Evolutionary conservation across 805 yeast genomes (phyloP), one percentile per base, ranked within the genome.

Genomic region (Yarrowia phangngaensis): DNA sequence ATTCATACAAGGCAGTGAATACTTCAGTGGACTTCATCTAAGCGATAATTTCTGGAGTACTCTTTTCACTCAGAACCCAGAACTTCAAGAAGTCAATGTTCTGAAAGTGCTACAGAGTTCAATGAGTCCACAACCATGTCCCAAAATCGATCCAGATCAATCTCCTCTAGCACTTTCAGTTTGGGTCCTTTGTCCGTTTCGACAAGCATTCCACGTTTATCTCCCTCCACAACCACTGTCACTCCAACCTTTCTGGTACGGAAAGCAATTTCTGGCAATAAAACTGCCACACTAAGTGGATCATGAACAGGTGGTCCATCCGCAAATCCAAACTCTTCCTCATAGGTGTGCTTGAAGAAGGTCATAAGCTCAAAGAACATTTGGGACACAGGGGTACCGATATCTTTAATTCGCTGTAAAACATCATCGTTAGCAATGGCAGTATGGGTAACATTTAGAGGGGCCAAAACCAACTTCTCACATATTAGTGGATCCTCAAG

Each of bases 281-380:
- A 58, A 0, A 78, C 78, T 46, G 74, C 75, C 8, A 83, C 67
- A 0, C 94, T 84, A 45, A 84, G 67, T 1, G 92, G 90, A 62
- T 85, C 95, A 63, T 86, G 95, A 1, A 84, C 71, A 1, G 88
- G 86, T 4, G 92, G 88, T 0, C 92, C 90, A 4, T 60, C 52
- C 19, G 54, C 53, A 61, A 75, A 68, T 3, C 72, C 72, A 53
- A 70, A 72, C 30, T 62, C 58, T 19, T 66, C 65, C 29, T 66
- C 66, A 58, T 74, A 72, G 8, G 76, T 56, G 17, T 66, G 65
- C 9, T 74, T 71, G 59, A 78, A 79, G 52, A 69, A 76, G 8
- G 69, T 65, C 56, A 79, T 68, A 43, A 80, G 64, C 51, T 79
- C 82, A 56, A 66, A 72, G 59, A 76, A 70, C 67, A 79, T 66